Evolutionary conservation across 371 early-diverging fungal genomes (phyloP), one percentile per base, ranked within the genome.

Genomic region (Mucor sp.): DNA sequence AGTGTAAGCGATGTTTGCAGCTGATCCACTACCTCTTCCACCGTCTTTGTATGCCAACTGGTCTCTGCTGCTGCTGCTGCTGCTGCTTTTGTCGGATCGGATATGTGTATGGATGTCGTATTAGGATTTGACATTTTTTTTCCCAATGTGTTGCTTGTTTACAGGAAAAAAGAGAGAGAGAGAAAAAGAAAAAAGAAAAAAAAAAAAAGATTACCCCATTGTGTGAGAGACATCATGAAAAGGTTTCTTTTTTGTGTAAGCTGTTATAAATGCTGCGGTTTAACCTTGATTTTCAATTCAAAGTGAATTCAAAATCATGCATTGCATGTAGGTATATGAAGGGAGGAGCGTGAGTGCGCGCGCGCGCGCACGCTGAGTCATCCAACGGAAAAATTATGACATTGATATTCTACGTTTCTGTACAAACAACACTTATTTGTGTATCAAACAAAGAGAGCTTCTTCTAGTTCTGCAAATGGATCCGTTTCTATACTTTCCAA

Each of bases 41-140:
- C n/a, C 3, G 65, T 47, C 35, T 65, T 58, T 4, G 59, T 65
- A 23, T 65, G 65, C 65, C 65, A 65, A 23, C 30, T 33, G 47
- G 6, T 25, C 12, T 50, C 50, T 50, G 7, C 33, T 33, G 33
- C 8, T 30, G 6, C 30, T 30, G 30, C 30, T 30, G 2, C 50
- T 50, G 7, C 33, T 33, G 33, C 8, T 12, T 2, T 25, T 25
- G 35, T 35, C 35, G 21, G 50, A 50, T 50, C 50, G 9, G 50
- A 9, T 50, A 50, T 50, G 1, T 50, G 12, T 25, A 50, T 37
- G 12, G 37, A 37, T 14, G 37, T 50, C 11, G 23, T n/a, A 30
- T 30, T n/a, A n/a, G 30, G 1, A 23, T 48, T 48, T 48, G 48
- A 23, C 48, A 48, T 48, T 21, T 41, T 7, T n/a, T n/a, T n/a